phyloP scores from a whole-genome alignment of 331 rosid genomes.

The Pyracantha coccinea region DNA sequence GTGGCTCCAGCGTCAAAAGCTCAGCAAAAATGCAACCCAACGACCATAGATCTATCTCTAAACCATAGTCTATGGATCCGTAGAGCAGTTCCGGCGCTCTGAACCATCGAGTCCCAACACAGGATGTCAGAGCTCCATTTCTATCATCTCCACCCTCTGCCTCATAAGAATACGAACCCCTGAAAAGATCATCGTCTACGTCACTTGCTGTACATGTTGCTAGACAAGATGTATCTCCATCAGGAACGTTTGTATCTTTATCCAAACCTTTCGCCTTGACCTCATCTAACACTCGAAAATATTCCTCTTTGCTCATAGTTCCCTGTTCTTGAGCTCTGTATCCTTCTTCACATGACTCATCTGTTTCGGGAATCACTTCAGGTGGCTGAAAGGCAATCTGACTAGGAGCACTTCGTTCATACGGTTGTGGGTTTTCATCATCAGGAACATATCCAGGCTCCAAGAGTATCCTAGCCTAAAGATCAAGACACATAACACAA shows the following conservation, averaged over 20 bases:
- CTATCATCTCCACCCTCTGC: constrained; percentile 41
- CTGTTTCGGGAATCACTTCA: constrained; percentile 22
- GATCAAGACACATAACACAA: constrained; percentile 1
- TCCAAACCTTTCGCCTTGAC: constrained; percentile 9
- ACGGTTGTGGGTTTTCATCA: neutral
- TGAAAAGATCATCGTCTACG: constrained; percentile 50
- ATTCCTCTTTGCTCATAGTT: constrained; percentile 44
- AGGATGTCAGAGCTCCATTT: constrained; percentile 58
- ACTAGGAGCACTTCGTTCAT: constrained; percentile 23
- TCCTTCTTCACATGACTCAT: constrained; percentile 19
- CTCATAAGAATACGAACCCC: constrained; percentile 39
- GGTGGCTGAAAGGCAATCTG: constrained; percentile 21
- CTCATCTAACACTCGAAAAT: constrained; percentile 4
- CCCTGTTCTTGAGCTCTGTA: constrained; percentile 24
- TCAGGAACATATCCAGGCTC: too few species aligned
- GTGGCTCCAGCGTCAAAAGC: constrained; percentile 64
- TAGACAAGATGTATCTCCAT: constrained; percentile 62
- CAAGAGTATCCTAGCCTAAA: neutral
- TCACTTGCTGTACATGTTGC: constrained; percentile 75
- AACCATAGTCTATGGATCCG: constrained; percentile 62
- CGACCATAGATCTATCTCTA: constrained; percentile 85
- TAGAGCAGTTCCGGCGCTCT: constrained; percentile 88
- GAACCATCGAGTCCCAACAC: constrained; percentile 94
- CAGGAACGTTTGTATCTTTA: constrained; percentile 35
- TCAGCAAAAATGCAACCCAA: constrained; percentile 80